Percentiles rank a stretch among this genome's conserved stretches.
phyloP scores from a whole-genome alignment of 139 green algal species.

The Auxenochlorella protothecoides region DNA sequence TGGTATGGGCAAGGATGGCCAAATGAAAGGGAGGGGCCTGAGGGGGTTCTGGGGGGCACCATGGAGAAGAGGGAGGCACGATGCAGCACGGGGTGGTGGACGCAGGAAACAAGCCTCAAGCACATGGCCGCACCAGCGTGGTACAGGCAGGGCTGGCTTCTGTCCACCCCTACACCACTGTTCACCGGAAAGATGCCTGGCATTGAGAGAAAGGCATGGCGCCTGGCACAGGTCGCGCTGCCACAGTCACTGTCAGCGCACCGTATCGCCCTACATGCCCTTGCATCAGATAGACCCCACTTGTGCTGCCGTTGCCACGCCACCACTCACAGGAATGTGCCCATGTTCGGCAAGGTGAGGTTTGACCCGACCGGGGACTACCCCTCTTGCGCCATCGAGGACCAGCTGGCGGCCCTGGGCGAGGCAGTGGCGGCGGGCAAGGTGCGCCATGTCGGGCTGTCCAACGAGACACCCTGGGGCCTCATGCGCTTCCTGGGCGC shows the following conservation, averaged over 20 bases:
- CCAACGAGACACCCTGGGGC: slow-evolving; percentile 85
- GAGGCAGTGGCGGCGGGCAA: slow-evolving; percentile 49
- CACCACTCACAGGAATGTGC: slow-evolving; percentile 75
- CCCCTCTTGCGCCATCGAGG: slow-evolving; percentile 43
- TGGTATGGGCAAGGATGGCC: background rate
- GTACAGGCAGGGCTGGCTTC: too few relatives aligned
- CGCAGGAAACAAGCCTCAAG: too few relatives aligned
- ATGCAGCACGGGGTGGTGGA: too few relatives aligned
- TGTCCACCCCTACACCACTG: too few relatives aligned
- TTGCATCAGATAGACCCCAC: background rate
- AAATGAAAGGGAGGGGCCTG: background rate
- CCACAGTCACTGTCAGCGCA: too few relatives aligned
- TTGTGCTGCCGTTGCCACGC: background rate
- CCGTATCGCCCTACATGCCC: background rate
- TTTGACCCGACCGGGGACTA: slow-evolving; percentile 54
- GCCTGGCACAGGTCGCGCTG: too few relatives aligned
- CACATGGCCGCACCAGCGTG: too few relatives aligned
- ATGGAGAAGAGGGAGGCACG: too few relatives aligned
- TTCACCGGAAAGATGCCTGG: background rate
- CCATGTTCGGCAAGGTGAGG: slow-evolving; percentile 88
- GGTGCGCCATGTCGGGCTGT: slow-evolving; percentile 60
- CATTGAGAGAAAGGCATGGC: background rate
- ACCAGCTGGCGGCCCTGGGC: slow-evolving; percentile 58
- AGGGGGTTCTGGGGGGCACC: too few relatives aligned
- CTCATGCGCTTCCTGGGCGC: slow-evolving; percentile 38